Evolutionary conservation across 2,329 filamentous ascomycete genomes (phyloP).

Genomic region (Alternaria incomplexa): DNA sequence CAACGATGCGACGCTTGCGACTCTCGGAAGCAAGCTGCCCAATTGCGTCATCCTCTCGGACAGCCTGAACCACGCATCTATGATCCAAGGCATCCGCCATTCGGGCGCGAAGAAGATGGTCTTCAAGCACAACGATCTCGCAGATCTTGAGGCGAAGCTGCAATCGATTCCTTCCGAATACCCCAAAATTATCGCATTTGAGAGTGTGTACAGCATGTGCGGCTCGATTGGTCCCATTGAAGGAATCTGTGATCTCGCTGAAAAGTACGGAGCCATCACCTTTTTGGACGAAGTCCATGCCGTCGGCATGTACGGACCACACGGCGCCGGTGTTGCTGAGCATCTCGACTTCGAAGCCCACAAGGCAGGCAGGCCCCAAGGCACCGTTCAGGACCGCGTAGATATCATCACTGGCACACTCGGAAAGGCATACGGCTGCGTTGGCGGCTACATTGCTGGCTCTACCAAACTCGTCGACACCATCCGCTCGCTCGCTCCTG

Average conservation of each 20-base stretch:
- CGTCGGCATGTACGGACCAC: constrained; percentile 97
- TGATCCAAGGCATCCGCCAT: constrained; percentile 99
- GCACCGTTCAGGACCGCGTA: constrained; percentile 92
- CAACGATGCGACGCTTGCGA: constrained; percentile 95
- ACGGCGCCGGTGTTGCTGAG: constrained; percentile 94
- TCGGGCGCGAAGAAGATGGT: constrained; percentile 97
- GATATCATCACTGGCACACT: constrained; percentile 98
- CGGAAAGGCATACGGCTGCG: constrained; percentile 96
- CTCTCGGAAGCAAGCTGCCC: constrained; percentile 93
- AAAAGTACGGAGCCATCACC: constrained; percentile 96
- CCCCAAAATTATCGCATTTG: constrained; percentile 98
- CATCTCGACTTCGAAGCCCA: constrained; percentile 95
- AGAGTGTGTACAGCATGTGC: constrained; percentile 99
- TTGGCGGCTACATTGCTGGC: constrained; percentile 96
- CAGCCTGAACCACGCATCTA: constrained; percentile 95
- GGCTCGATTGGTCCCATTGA: constrained; percentile 96
- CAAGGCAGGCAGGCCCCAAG: constrained; percentile 72
- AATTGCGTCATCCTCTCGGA: constrained; percentile 98
- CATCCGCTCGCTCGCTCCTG: constrained; percentile 90
- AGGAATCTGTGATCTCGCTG: constrained; percentile 92
- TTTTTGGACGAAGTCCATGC: constrained; percentile 99
- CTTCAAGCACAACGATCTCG: constrained; percentile 98
- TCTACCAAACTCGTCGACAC: constrained; percentile 86
- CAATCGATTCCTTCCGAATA: constrained; percentile 82
- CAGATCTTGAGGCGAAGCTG: constrained; percentile 89